These are phyloP conservation scores for Sphenostylis stenocarpa DNA, from an alignment of 306 rosid species.

Conservation along the genomic window DNA sequence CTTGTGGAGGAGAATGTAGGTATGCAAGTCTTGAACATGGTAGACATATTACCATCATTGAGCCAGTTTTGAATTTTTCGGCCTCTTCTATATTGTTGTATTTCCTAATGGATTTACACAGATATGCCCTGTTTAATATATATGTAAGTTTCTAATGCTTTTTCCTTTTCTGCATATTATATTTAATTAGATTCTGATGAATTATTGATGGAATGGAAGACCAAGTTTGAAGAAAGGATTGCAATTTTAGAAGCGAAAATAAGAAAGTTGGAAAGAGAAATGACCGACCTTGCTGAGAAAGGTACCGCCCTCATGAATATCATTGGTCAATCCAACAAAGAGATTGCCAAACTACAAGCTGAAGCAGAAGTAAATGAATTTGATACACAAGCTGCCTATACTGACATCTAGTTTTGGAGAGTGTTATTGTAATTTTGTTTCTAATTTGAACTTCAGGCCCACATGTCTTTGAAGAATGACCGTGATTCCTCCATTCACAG, in stretches of 20 bases:
- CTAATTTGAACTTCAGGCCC: constrained; percentile 64
- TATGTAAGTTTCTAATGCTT: constrained; percentile 27
- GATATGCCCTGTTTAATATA: constrained; percentile 1
- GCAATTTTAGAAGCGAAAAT: constrained; percentile 52
- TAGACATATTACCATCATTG: constrained; percentile 16
- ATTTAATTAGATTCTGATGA: constrained; percentile 81
- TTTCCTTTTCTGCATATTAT: constrained; percentile 26
- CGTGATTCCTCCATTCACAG: constrained; percentile 71
- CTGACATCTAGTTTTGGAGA: constrained; percentile 24
- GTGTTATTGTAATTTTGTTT: constrained; percentile 25
- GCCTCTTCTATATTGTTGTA: not conserved
- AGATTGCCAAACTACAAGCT: constrained; percentile 73
- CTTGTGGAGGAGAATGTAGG: constrained; percentile 85
- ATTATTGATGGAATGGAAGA: constrained; percentile 85
- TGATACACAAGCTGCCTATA: constrained; percentile 25
- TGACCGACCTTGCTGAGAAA: constrained; percentile 50
- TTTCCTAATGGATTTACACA: not conserved
- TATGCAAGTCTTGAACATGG: constrained; percentile 35
- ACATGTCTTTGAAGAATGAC: constrained; percentile 65
- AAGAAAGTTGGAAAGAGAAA: constrained; percentile 74
- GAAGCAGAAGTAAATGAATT: constrained; percentile 77
- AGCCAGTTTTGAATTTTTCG: constrained; percentile 1
- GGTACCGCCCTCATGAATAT: constrained; percentile 44
- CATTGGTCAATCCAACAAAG: constrained; percentile 45
- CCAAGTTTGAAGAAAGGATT: constrained; percentile 78